Base-by-base conservation (phyloP, 2,329 filamentous ascomycete species). In the Exophiala oligosperma region DNA sequence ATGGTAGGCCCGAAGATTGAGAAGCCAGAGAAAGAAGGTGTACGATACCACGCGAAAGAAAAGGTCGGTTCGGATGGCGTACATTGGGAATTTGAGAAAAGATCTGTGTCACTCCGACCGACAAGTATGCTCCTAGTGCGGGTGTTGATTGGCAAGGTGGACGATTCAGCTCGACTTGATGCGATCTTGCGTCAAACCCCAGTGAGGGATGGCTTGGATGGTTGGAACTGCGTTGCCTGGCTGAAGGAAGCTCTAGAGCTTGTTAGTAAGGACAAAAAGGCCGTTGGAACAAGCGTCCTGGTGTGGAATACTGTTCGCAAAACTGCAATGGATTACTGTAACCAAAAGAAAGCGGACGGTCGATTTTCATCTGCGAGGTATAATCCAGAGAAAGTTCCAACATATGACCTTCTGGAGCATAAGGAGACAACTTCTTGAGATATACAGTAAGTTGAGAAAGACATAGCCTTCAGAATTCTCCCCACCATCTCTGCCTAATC, bases 201-300 rank as follows among this genome's bases (percentile, higher is more conserved):
- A 37, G 60, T 76, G 41, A 64, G 70, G 54, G 62, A 67, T 56
- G 61, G 66, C 11, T 59, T 68, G 26, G 54, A 61, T 11, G 69
- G 68, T n/a, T 79, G 75, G 74, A 78, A 77, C 57, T 79, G 76
- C 64, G 73, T 78, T 0, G 59, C 26, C 0, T 79, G 75, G 77
- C 72, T 78, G 2, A 69, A 72, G 56, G 75, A 79, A 62, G 76
- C 75, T 2, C 60, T 78, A 32, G 60, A 71, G 54, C 56, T 14
- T 3, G 52, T 73, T 7, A 17, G 66, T 50, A 52, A 56, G 7
- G 72, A 76, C 60, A 53, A 54, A 0, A 71, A 69, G 32, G 68
- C 65, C 5, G 53, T 77, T n/a, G 72, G 71, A 4, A 74, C 67
- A 2, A 68, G 63, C 23, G 60, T 67, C 0, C 40, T 62, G 5